These are phyloP conservation scores for Yarrowia sp. DNA, from an alignment of 805 yeast species.

Conservation along the genomic window DNA sequence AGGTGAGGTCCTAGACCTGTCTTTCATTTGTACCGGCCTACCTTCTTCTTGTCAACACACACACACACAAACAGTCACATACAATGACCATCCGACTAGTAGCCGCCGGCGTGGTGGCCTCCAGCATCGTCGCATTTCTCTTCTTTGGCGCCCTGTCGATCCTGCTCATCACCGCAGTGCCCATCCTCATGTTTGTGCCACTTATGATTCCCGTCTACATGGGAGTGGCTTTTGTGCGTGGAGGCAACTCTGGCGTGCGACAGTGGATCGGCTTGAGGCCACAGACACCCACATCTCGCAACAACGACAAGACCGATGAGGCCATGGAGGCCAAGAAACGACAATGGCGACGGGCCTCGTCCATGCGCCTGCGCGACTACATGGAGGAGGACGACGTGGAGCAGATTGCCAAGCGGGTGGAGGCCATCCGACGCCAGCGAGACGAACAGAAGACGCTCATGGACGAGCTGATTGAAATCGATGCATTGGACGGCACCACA, in stretches of 20 bases:
- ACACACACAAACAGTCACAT: background rate
- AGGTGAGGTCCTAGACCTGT: background rate
- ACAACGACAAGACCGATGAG: slow-evolving; percentile 23
- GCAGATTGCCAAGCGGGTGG: slow-evolving; percentile 15
- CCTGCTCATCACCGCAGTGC: slow-evolving; percentile 18
- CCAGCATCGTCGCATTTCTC: slow-evolving; percentile 13
- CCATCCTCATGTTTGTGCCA: slow-evolving; percentile 16
- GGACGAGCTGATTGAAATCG: slow-evolving; percentile 19
- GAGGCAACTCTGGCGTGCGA: slow-evolving; percentile 7
- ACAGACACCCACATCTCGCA: slow-evolving; percentile 13
- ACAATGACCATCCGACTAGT: slow-evolving; percentile 20
- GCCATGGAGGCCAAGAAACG: slow-evolving; percentile 29
- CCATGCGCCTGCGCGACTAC: slow-evolving; percentile 1
- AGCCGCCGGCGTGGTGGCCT: slow-evolving; percentile 8
- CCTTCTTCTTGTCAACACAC: background rate
- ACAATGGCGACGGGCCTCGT: slow-evolving; percentile 15
- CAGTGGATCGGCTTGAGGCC: slow-evolving; percentile 12
- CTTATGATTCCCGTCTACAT: slow-evolving; percentile 16
- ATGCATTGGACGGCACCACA: slow-evolving; percentile 12
- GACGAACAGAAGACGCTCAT: slow-evolving; percentile 25
- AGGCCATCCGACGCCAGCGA: slow-evolving; percentile 14
- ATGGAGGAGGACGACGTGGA: slow-evolving; percentile 19
- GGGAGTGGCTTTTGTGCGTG: slow-evolving; percentile 11
- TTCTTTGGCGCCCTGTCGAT: slow-evolving; percentile 22
- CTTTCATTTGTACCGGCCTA: background rate